These are phyloP conservation scores for Rubia occidens DNA, from an alignment of 305 asterid species.

Conservation along the genomic window DNA sequence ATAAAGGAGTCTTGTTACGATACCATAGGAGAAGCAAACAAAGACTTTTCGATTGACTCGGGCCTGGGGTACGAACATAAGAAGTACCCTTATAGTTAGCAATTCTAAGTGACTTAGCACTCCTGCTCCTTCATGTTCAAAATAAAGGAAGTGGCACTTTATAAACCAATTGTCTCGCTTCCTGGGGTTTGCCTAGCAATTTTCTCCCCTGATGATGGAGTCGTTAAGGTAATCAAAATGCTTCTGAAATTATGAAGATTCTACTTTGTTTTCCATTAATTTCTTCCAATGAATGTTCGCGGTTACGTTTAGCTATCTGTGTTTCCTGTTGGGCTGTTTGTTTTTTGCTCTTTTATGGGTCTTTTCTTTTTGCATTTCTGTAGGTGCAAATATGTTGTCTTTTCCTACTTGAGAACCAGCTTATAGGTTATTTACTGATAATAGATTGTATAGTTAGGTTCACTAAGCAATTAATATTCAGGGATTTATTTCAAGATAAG, in stretches of 20 bases:
- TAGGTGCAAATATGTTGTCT: neutral
- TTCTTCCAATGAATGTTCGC: neutral
- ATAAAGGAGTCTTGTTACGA: neutral
- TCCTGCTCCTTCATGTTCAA: neutral
- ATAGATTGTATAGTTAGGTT: neutral
- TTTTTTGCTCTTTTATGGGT: too few species aligned
- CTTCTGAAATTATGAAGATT: neutral
- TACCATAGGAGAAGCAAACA: too few species aligned
- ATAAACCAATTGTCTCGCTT: too few species aligned
- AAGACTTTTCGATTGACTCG: neutral
- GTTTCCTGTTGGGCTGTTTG: neutral
- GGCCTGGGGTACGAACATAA: too few species aligned
- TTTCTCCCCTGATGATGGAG: slow-evolving; percentile 4
- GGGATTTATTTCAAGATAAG: neutral
- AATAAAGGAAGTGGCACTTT: neutral
- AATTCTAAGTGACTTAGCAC: neutral
- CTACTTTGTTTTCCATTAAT: neutral
- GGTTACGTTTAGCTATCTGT: neutral
- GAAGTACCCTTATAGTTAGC: too few species aligned
- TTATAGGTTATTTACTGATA: neutral
- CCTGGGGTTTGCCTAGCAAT: neutral
- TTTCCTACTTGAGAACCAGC: neutral
- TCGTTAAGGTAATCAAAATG: slow-evolving; percentile 2
- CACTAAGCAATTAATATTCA: neutral
- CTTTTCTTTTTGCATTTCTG: neutral